Conservation (phyloP, 192 early-diverging fungal genomes). For the Glomus cerebriforme region DNA sequence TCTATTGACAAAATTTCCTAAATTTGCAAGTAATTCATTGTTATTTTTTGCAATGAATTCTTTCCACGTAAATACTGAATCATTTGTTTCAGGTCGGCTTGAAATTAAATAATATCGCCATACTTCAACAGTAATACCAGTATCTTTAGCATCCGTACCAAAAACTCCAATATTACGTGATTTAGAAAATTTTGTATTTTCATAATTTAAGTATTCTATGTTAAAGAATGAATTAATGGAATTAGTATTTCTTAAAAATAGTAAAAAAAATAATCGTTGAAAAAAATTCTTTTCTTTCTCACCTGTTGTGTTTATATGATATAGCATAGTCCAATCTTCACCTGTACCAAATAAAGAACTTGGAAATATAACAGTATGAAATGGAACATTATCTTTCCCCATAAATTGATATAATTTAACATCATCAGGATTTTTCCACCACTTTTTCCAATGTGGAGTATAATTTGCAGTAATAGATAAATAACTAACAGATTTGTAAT, state of each 20-base stretch:
- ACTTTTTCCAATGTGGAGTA: conserved; percentile 91
- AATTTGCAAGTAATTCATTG: conserved; percentile 89
- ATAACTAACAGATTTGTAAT: conserved; percentile 48
- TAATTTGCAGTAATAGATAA: conserved; percentile 97
- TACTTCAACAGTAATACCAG: conserved; percentile 86
- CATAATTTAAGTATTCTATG: conserved; percentile 96
- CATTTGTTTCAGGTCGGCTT: conserved; percentile 89
- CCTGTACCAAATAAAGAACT: conserved; percentile 80
- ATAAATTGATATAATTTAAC: conserved; percentile 99
- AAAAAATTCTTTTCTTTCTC: too few species aligned
- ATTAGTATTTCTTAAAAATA: neutral
- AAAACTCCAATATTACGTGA: conserved; percentile 95
- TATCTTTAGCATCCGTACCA: conserved; percentile 91
- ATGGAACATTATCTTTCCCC: conserved; percentile 99
- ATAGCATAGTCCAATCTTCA: conserved; percentile 89
- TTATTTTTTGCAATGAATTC: conserved; percentile 95
- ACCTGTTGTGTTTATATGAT: conserved; percentile 92
- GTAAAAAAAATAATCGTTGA: too few species aligned
- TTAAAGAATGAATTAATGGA: neutral
- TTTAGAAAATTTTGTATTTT: conserved; percentile 96
- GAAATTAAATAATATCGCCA: conserved; percentile 97
- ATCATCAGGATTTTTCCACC: conserved; percentile 99
- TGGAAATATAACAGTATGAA: conserved; percentile 99
- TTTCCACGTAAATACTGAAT: conserved; percentile 91
- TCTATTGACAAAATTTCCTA: conserved; percentile 98